These are phyloP conservation scores for Bipolaris bicolor DNA, from an alignment of 2,329 filamentous ascomycete species.

Conservation along the genomic window DNA sequence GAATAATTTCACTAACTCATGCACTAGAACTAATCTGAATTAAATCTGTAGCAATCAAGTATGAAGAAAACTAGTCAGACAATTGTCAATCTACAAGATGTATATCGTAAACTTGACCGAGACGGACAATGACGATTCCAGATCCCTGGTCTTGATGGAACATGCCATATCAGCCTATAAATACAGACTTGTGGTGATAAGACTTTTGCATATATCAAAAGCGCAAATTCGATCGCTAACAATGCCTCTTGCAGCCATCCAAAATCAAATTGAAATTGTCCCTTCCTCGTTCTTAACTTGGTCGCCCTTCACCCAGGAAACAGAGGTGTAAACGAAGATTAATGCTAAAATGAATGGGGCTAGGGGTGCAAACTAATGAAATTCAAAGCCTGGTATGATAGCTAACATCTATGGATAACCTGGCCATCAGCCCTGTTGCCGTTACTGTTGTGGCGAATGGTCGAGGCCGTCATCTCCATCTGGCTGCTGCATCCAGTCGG, in stretches of 20 bases:
- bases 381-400: neutral
- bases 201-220: too few species aligned
- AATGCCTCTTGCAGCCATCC: neutral
- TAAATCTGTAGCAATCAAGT: too few species aligned
- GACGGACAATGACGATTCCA: too few species aligned
- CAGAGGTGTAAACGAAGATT: neutral
- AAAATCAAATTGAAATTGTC: neutral
- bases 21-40: too few species aligned
- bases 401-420: neutral
- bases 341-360: neutral
- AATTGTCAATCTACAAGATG: too few species aligned
- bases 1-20: too few species aligned
- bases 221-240: neutral
- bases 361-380: neutral
- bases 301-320: neutral
- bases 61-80: too few species aligned
- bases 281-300: neutral
- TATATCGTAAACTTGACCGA: too few species aligned
- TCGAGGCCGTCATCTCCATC: neutral
- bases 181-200: too few species aligned
- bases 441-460: neutral
- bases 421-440: too few species aligned
- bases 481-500: neutral
- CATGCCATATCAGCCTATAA: too few species aligned
- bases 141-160: too few species aligned